Evolutionary conservation across 2,329 filamentous ascomycete genomes (phyloP).

Genomic region (Xylariaceae sp.): DNA sequence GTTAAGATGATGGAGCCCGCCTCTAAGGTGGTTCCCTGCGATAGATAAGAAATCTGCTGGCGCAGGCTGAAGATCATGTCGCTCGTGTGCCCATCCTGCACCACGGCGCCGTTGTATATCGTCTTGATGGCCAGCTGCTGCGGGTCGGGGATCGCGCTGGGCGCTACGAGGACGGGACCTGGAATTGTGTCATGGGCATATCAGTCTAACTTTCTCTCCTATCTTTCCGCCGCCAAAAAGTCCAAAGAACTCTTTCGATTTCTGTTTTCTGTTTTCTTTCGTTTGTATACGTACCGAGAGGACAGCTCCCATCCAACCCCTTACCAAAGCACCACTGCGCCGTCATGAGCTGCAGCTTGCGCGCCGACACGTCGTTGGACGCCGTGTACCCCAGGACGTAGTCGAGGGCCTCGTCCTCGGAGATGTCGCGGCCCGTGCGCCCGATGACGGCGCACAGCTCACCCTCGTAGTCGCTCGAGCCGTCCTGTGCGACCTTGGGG

Average conservation of each 20-base stretch:
- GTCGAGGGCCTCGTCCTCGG: conserved; percentile 61
- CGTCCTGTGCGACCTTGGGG: conserved; percentile 59
- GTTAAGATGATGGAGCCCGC: conserved; percentile 29
- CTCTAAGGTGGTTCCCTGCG: conserved; percentile 28
- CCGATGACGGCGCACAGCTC: conserved; percentile 65
- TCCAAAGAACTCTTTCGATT: no score
- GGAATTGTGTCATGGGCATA: no score
- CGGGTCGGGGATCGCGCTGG: conserved; percentile 50
- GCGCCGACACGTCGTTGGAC: conserved; percentile 68
- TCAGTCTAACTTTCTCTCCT: background rate
- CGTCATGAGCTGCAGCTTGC: conserved; percentile 61
- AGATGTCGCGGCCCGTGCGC: conserved; percentile 58
- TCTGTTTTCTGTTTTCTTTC: background rate
- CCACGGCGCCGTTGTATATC: conserved; percentile 57
- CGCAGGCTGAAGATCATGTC: conserved; percentile 30
- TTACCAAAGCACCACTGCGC: conserved; percentile 66
- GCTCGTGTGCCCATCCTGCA: conserved; percentile 50
- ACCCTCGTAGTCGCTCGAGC: conserved; percentile 65
- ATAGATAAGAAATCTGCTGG: conserved; percentile 26
- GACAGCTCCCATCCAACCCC: conserved; percentile 63
- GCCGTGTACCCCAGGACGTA: conserved; percentile 70
- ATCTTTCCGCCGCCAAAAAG: no score
- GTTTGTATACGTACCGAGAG: conserved; percentile 43
- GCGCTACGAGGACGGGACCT: conserved; percentile 58
- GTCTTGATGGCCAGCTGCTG: conserved; percentile 50